Base-by-base conservation (phyloP, 306 rosid genomes). In the Erythrophleum fordii region DNA sequence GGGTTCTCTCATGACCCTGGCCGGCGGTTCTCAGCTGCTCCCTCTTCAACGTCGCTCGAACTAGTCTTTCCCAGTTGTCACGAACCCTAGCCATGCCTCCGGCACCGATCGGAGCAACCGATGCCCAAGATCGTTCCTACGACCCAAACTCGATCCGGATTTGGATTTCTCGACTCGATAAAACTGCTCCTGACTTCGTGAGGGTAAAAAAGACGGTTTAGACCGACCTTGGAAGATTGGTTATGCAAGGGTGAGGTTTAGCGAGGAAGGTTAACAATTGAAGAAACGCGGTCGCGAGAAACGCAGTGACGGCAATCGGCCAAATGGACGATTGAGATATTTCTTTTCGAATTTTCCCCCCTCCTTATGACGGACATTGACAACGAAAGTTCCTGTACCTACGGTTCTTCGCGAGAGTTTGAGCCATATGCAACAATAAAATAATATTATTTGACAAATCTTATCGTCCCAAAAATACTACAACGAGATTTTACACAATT, bases 31-130 rank as follows among this genome's bases (percentile, higher is more conserved):
- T 85, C 35, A 83, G 92, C 77, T 89, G 95, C 83, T 91, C 95
- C 31, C 97, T 71, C 66, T 74, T 88, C 73, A 90, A 80, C 67
- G 99, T 88, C 60, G 97, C 97, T 12, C 96, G 98, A 70, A 93
- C 94, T 37, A 93, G 87, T 71, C 90, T 86, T 81, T 87, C 93
- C 99, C 99, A 95, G 77, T 91, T 93, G 18, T 77, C 89, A 51
- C 79, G 75, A 88, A 86, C 92, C 92, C 96, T 85, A 83, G 84
- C 92, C 99, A 95, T 90, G 92, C 62, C 84, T 72, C n/a, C 81
- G 67, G 53, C 75, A 59, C 85, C 79, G 76, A 81, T 73, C 81
- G 34, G 67, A 18, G 60, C 8, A 69, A 52, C 58, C 41, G 55
- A 5, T 41, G 52, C 53, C 52, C 51, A 20, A 74, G 61, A 55